A percentile compares a stretch with the other conserved stretches of the same genome.
Conservation (phyloP, 108 stramenopile genomes). For the Epithemia pelagica region DNA sequence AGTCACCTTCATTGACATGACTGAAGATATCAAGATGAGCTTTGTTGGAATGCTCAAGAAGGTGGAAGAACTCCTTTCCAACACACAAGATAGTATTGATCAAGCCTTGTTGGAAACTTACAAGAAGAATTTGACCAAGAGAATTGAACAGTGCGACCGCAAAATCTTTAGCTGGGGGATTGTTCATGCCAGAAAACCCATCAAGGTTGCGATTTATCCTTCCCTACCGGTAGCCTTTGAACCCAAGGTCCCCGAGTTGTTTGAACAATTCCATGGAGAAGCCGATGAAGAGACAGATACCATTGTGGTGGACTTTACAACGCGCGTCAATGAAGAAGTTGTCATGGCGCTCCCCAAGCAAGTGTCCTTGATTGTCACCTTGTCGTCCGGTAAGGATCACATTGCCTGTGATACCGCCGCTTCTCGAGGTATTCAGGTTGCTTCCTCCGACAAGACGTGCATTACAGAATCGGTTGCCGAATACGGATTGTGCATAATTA, state of each 20-base stretch:
- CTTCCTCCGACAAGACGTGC: constrained; percentile 40
- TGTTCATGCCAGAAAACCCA: constrained; percentile 42
- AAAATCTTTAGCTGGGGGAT: constrained; percentile 57
- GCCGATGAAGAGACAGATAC: constrained; percentile 18
- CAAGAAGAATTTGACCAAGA: constrained; percentile 28
- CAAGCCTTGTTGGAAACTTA: constrained; percentile 31
- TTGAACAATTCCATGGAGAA: not conserved
- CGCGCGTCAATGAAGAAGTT: constrained; percentile 27
- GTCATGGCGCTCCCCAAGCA: constrained; percentile 44
- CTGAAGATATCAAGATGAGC: constrained; percentile 38
- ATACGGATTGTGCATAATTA: constrained; percentile 38
- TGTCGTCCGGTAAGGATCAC: constrained; percentile 58
- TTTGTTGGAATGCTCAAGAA: constrained; percentile 48
- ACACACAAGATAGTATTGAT: constrained; percentile 16
- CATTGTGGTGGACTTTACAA: constrained; percentile 42
- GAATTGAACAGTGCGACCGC: constrained; percentile 46
- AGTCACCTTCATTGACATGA: constrained; percentile 43
- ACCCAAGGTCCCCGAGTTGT: not conserved
- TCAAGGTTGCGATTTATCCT: not conserved
- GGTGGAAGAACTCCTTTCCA: constrained; percentile 33
- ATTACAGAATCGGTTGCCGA: constrained; percentile 44
- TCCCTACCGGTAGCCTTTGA: not conserved
- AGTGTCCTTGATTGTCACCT: constrained; percentile 34
- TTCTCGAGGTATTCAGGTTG: constrained; percentile 38
- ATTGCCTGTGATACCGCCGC: constrained; percentile 43